Conservation (phyloP, 345 rosid genomes). For the Boechera stricta region DNA sequence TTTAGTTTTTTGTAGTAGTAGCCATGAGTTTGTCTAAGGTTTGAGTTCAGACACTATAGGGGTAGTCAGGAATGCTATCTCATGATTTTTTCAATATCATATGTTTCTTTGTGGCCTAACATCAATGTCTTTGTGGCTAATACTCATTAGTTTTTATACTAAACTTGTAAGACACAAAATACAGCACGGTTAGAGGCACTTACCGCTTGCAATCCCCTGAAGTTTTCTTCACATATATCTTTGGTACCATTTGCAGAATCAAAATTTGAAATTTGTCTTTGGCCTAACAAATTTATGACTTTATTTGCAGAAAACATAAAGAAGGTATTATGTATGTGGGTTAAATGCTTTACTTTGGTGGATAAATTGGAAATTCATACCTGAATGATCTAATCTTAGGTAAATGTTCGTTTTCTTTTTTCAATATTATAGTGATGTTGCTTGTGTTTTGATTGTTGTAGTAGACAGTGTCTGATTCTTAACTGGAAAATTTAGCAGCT, state of each 20-base stretch:
- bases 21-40: background rate
- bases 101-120: background rate
- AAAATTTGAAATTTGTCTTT: no score
- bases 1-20: background rate
- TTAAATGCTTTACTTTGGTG: no score
- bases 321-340: no score
- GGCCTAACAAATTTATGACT: no score
- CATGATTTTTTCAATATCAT: background rate
- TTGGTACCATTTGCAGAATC: no score
- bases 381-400: background rate
- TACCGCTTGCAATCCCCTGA: no score
- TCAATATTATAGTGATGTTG: background rate
- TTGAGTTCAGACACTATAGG: background rate
- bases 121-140: background rate
- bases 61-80: background rate
- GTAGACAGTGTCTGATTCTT: background rate
- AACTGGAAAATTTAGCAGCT: no score
- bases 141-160: no score
- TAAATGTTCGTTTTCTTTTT: background rate
- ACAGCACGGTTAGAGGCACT: no score
- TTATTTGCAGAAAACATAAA: no score
- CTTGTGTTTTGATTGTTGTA: background rate
- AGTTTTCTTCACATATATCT: no score
- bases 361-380: background rate
- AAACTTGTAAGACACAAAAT: no score